Conservation (phyloP, 2,329 filamentous ascomycete species). For the Trichoderma aggressivum region DNA sequence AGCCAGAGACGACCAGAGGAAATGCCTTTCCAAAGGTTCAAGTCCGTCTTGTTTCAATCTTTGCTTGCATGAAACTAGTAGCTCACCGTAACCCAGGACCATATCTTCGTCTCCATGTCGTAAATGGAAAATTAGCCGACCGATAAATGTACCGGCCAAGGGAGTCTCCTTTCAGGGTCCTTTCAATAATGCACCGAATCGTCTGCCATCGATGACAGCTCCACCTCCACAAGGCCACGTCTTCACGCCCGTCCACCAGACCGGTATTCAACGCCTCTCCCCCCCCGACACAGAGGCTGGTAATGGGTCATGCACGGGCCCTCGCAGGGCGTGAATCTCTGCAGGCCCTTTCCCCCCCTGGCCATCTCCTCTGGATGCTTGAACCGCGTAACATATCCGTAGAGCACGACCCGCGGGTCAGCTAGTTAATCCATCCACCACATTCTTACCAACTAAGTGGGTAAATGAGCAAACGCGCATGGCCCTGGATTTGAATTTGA, state of each 20-base stretch:
- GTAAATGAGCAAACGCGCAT: background rate
- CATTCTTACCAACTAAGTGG: background rate
- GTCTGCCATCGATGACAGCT: conserved; percentile 10
- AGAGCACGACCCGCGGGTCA: background rate
- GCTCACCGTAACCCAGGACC: background rate
- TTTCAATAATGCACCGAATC: background rate
- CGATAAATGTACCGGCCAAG: background rate
- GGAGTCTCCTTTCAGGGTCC: conserved; percentile 9
- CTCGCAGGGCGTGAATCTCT: background rate
- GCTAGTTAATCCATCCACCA: background rate
- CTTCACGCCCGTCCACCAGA: background rate
- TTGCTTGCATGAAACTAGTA: background rate
- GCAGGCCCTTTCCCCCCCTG: background rate
- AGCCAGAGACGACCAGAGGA: background rate
- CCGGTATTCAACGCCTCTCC: background rate
- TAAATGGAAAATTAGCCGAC: background rate
- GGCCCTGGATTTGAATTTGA: background rate
- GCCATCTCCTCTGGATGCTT: background rate
- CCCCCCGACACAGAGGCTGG: background rate
- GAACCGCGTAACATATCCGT: background rate
- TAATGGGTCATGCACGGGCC: background rate
- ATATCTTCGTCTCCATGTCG: background rate
- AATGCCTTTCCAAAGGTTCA: background rate
- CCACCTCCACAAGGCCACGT: conserved; percentile 7
- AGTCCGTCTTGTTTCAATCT: background rate